A percentile compares a stretch with the other conserved stretches of the same genome.
Evolutionary conservation across 2,329 filamentous ascomycete genomes (phyloP).

Genomic region (Pseudogymnoascus sp.): DNA sequence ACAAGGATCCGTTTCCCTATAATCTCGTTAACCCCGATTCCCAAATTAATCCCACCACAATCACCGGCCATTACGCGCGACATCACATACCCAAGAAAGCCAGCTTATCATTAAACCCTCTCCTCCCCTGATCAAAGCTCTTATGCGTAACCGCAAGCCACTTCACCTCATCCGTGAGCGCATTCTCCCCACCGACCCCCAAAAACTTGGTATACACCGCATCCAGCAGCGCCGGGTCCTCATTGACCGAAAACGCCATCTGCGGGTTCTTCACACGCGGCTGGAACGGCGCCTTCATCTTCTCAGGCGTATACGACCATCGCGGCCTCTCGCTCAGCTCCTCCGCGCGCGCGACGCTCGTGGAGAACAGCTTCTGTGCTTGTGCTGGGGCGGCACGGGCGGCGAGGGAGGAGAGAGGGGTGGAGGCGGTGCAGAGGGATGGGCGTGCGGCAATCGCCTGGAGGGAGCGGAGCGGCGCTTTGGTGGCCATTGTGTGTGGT

Average conservation of each 20-base stretch:
- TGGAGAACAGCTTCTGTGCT: not conserved
- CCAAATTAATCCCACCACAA: not conserved
- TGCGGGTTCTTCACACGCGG: constrained; percentile 47
- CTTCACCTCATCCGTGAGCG: constrained; percentile 86
- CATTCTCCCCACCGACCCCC: constrained; percentile 61
- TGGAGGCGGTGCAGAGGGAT: constrained; percentile 12
- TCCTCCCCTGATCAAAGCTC: constrained; percentile 90
- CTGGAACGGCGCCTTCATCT: constrained; percentile 63
- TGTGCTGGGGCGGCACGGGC: not conserved
- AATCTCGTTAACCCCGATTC: constrained; percentile 16
- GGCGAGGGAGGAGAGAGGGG: constrained; percentile 10
- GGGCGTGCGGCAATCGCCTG: constrained; percentile 29
- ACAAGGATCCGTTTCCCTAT: constrained; percentile 52
- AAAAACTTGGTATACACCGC: constrained; percentile 70
- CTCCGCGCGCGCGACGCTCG: constrained; percentile 18
- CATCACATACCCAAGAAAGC: constrained; percentile 68
- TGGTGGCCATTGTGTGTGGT: constrained; percentile 38
- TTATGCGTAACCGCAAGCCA: constrained; percentile 97
- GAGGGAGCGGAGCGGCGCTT: constrained; percentile 35
- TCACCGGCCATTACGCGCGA: not conserved
- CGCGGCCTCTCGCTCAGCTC: constrained; percentile 42
- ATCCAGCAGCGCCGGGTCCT: constrained; percentile 66
- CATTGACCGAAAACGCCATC: constrained; percentile 63
- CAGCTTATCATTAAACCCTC: constrained; percentile 89
- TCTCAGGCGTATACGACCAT: constrained; percentile 64